Base-by-base conservation (phyloP, 768 basidiomycete species). In the Amanita rimosa region DNA sequence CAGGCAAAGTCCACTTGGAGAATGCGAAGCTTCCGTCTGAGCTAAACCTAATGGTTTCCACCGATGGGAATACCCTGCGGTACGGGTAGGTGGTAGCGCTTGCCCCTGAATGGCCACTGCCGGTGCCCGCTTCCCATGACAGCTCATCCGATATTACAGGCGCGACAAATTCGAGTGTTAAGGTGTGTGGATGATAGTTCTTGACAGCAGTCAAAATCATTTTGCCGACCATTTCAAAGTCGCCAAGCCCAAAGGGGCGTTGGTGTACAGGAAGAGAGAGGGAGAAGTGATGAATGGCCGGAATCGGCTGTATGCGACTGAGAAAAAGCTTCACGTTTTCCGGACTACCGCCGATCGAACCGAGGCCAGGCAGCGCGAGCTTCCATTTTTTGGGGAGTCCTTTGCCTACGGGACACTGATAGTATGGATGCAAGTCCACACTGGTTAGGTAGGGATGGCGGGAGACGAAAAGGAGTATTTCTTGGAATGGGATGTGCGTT, bases 401-500 rank as follows among this genome's bases (percentile, higher is more conserved):
- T 49, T 41, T 38, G 46, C 24, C 36, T 9, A 29, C 37, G 10
- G 49, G 42, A 27, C 50, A 48, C 17, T 16, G 44, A 5, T 54
- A 52, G 17, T 57, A 50, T 26, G 54, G 53, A 44, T 57, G 57
- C 2, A 62, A 38, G 24, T 53, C 44, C 36, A 64, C 49, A 5
- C 37, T 52, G 33, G 45, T 45, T 17, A 64, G 56, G 3, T 46
- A 52, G 3, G 55, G 54, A 50, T 64, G 62, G 38, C 62, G 60
- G 2, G 31, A 50, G n/a, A 62, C 50, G 41, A 64, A 64, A 39
- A 29, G 10, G 35, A 58, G 19, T 29, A 64, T 48, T 41, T 53
- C 54, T 1, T 48, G 39, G 21, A 62, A 60, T 21, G 52, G 17
- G 42, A 58, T 57, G 45, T 52, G 47, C 6, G 44, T 26, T 0